Base-by-base conservation (phyloP, 768 basidiomycete genomes). In the Sporobolomyces pararoseus region DNA sequence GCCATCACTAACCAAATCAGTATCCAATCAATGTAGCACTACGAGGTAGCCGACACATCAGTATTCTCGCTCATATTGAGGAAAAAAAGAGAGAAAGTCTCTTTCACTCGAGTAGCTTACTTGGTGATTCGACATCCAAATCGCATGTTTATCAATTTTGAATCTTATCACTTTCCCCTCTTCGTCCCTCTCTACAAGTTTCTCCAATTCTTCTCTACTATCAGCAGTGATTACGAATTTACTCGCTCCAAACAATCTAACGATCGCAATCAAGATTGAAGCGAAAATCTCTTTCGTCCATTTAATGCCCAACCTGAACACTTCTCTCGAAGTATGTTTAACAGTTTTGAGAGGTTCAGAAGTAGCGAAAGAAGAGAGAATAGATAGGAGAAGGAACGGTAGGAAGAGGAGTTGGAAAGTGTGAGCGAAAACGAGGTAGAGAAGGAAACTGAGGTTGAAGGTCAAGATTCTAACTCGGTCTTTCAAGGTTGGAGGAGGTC, bases 81-180 rank as follows among this genome's bases (percentile, higher is more conserved):
- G 89, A 31, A 19, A 23, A 21, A 0, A 65, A 29, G 54, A 61
- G 13, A 46, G 46, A 14, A n/a, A n/a, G n/a, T n/a, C n/a, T n/a
- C n/a, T n/a, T n/a, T n/a, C n/a, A n/a, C n/a, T n/a, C n/a, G n/a
- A n/a, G 49, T 16, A 32, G 39, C 68, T 4, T 68, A 91, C 91
- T 83, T 94, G 95, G 78, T 99, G 95, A 78, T 99, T 99, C 19
- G 90, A 86, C 75, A 93, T 90, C 71, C 92, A 80, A 31, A 98
- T 87, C 39, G 87, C 84, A 78, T 91, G 88, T 72, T 84, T 84
- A 2, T 92, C 91, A 23, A 96, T 79, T 65, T 86, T 84, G 62
- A 97, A 80, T 12, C 82, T 83, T 3, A 83, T 78, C 37, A 88
- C 83, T 42, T 81, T 80, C 12, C 91, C 90, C 2, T 80, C 77